Evolutionary conservation across 2,329 filamentous ascomycete species (phyloP), one percentile per base, ranked within the genome.

Genomic region (Peltaster fructicola): DNA sequence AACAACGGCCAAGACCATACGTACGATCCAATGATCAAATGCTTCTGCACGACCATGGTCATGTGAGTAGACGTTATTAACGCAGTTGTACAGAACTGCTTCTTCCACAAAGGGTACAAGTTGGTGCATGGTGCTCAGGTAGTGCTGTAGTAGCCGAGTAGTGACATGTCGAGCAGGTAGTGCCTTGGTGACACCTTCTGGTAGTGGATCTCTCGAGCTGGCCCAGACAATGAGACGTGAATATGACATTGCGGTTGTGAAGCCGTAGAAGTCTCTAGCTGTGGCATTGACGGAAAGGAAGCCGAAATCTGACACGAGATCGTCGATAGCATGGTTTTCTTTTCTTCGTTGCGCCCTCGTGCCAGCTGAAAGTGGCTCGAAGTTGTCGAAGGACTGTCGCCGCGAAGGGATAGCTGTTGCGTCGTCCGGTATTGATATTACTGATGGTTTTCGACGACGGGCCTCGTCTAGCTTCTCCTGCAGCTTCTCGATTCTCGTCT

Each of bases 241-340:
- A 60, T 93, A 93, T 1, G 82, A 92, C 66, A 92, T 90, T 41
- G 80, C 81, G 31, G 71, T 76, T 15, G 77, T 73, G 30, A 84
- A 81, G 6, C 81, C 76, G 47, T 91, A 81, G 44, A 93, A 93
- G 50, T 95, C 88, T 44, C 82, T 68, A 2, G 84, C 85, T 0
- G 84, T 93, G 14, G 88, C 84, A 56, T 92, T 91, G 44, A 98
- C 80, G 4, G 85, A 90, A 72, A 93, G 56, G 43, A 81, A 85
- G 26, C 84, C 84, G 59, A 95, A 92, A 43, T 92, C 84, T 1
- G 84, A 90, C 12, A 93, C 79, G 3, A 95, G 59, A 26, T 88
- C 75, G 51, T 93, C 85, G 26, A 93, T 81, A 47, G 91, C 80
- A 0, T 73, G 77, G 22, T 78, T 76, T 48, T 93, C 85, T 35